Conservation (phyloP, 2,329 filamentous ascomycete genomes). For the Ceratocystis destructans region DNA sequence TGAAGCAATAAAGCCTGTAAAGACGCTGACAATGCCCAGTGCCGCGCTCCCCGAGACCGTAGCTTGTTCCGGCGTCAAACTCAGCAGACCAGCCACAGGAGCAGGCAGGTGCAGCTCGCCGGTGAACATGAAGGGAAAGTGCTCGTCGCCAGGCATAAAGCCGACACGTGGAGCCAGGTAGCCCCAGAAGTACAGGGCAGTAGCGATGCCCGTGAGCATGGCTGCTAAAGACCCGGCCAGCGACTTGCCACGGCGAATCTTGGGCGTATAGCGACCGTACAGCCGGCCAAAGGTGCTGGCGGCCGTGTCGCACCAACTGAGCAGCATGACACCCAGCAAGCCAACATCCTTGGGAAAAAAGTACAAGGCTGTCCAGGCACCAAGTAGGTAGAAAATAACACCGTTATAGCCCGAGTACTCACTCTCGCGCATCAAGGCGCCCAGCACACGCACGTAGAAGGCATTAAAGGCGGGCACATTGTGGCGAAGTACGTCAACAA, state of each 20-base stretch:
- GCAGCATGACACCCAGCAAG: constrained; percentile 73
- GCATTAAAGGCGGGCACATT: constrained; percentile 68
- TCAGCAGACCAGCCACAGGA: constrained; percentile 43
- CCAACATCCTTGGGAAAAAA: constrained; percentile 90
- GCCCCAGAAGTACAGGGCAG: constrained; percentile 79
- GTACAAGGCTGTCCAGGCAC: constrained; percentile 71
- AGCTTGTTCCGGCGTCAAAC: constrained; percentile 43
- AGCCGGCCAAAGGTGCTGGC: constrained; percentile 86
- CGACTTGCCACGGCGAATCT: constrained; percentile 76
- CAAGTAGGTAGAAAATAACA: constrained; percentile 90
- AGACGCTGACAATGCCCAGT: constrained; percentile 66
- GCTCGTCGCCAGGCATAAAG: constrained; percentile 53
- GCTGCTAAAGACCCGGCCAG: constrained; percentile 79
- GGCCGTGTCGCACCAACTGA: constrained; percentile 97
- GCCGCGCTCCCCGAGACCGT: constrained; percentile 58
- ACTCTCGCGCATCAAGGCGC: constrained; percentile 91
- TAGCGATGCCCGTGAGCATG: constrained; percentile 66
- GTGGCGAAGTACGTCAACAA: constrained; percentile 71
- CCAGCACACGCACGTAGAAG: constrained; percentile 70
- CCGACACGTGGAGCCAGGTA: constrained; percentile 59
- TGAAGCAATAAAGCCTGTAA: constrained; percentile 78
- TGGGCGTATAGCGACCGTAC: constrained; percentile 78
- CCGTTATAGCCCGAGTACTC: constrained; percentile 92
- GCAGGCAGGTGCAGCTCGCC: constrained; percentile 59
- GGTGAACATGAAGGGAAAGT: constrained; percentile 65